Evolutionary conservation across 2,329 filamentous ascomycete species (phyloP).

Genomic region (Arthrobotrys entomopaga): DNA sequence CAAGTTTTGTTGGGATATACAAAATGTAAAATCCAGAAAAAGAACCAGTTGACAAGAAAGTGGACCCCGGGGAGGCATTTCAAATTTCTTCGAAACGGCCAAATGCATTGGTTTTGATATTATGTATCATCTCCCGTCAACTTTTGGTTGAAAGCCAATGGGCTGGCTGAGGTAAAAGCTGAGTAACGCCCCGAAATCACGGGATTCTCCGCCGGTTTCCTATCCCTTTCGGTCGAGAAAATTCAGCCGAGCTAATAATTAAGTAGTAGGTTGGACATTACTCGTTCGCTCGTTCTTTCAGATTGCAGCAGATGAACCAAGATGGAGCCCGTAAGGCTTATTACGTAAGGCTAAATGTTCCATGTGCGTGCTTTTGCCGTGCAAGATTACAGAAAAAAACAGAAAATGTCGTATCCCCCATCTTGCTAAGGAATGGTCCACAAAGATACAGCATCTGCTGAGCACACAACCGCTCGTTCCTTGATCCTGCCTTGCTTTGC

Average conservation of each 20-base stretch:
- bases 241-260: slow-evolving; percentile 22
- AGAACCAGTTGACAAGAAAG: no score
- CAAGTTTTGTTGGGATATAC: no score
- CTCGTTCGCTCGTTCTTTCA: slow-evolving; percentile 5
- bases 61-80: no score
- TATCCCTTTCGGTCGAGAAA: slow-evolving; percentile 53
- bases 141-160: no score
- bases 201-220: slow-evolving; percentile 14
- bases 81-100: no score
- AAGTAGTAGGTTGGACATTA: not conserved
- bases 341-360: slow-evolving; percentile 52
- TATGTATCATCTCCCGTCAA: no score
- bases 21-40: no score
- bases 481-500: slow-evolving; percentile 24
- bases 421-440: not conserved
- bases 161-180: slow-evolving; percentile 49
- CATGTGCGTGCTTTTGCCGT: slow-evolving; percentile 1
- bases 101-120: no score
- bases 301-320: no score
- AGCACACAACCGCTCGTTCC: slow-evolving; percentile 27
- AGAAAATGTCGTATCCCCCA: slow-evolving; percentile 6
- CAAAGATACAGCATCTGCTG: slow-evolving; percentile 4
- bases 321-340: slow-evolving; percentile 34
- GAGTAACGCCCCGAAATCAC: slow-evolving; percentile 34
- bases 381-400: slow-evolving; percentile 18